Conservation (phyloP, 2,329 filamentous ascomycete genomes). For the Aureobasidium melanogenum region DNA sequence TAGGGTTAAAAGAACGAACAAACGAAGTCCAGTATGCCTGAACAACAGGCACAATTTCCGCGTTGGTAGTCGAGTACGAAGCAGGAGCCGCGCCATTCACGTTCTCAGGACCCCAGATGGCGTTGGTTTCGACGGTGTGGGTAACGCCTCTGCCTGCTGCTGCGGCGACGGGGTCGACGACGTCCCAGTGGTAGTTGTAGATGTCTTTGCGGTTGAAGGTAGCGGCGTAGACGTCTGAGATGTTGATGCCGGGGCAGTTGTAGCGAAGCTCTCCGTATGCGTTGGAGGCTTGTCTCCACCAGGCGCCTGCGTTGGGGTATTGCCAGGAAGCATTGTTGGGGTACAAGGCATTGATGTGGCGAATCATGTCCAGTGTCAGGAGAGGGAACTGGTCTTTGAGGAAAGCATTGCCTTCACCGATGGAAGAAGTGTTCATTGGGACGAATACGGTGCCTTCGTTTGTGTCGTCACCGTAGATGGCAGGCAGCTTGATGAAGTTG, state of each 20-base stretch:
- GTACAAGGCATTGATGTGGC: constrained; percentile 46
- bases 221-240: constrained; percentile 34
- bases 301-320: constrained; percentile 43
- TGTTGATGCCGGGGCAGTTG: constrained; percentile 52
- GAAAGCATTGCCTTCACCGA: constrained; percentile 45
- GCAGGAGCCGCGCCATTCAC: constrained; percentile 39
- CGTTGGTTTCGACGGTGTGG: constrained; percentile 58
- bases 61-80: constrained; percentile 51
- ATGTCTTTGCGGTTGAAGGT: not conserved
- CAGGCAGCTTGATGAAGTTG: constrained; percentile 43
- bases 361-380: constrained; percentile 43
- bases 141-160: constrained; percentile 52
- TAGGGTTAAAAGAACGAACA: constrained; percentile 58
- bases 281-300: constrained; percentile 50
- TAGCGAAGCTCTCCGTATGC: constrained; percentile 59
- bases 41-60: constrained; percentile 48
- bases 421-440: constrained; percentile 39
- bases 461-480: constrained; percentile 48
- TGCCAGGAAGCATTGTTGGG: constrained; percentile 23
- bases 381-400: constrained; percentile 50
- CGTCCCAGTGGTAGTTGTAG: constrained; percentile 50
- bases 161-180: constrained; percentile 49
- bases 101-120: constrained; percentile 58
- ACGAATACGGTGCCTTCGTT: constrained; percentile 59
- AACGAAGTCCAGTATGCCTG: constrained; percentile 71